Evolutionary conservation across 2,329 filamentous ascomycete genomes (phyloP).

Genomic region (Dothistroma pini): DNA sequence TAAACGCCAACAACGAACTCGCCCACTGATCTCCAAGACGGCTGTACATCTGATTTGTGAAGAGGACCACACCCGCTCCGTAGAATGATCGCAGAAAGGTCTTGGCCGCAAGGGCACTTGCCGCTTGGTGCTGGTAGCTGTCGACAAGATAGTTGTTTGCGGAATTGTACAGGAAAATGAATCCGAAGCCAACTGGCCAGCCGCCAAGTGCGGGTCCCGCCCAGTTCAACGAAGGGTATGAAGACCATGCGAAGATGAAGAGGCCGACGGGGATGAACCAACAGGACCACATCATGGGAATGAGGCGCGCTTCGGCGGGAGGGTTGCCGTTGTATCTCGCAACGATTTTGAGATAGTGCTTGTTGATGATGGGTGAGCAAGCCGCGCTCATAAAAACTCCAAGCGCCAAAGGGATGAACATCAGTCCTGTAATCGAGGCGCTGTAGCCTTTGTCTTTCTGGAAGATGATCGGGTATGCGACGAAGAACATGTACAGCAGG

Average conservation of each 20-base stretch:
- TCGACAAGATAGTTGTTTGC: constrained; percentile 54
- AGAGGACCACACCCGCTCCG: constrained; percentile 18
- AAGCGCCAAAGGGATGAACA: constrained; percentile 42
- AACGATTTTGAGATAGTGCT: constrained; percentile 67
- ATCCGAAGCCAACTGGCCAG: constrained; percentile 33
- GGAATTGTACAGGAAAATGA: constrained; percentile 34
- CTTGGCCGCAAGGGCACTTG: constrained; percentile 41
- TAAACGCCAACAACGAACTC: constrained; percentile 42
- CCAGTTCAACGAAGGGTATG: constrained; percentile 64
- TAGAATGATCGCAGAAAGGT: constrained; percentile 22
- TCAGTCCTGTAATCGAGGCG: constrained; percentile 72
- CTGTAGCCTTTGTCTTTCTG: constrained; percentile 75
- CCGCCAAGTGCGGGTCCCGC: constrained; percentile 54
- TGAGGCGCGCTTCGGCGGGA: constrained; percentile 71
- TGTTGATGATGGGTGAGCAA: constrained; percentile 65
- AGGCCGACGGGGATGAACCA: constrained; percentile 62
- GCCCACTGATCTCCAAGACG: constrained; percentile 48
- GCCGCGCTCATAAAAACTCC: constrained; percentile 29
- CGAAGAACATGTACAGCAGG: constrained; percentile 58
- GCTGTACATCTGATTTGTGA: constrained; percentile 39
- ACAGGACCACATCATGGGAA: constrained; percentile 61
- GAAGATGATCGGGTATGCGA: constrained; percentile 65
- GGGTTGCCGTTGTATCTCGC: constrained; percentile 65
- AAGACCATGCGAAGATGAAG: constrained; percentile 67
- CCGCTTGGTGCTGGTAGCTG: constrained; percentile 67